Conservation (phyloP, 2,329 filamentous ascomycete species). For the Bimuria novae-zelandiae region DNA sequence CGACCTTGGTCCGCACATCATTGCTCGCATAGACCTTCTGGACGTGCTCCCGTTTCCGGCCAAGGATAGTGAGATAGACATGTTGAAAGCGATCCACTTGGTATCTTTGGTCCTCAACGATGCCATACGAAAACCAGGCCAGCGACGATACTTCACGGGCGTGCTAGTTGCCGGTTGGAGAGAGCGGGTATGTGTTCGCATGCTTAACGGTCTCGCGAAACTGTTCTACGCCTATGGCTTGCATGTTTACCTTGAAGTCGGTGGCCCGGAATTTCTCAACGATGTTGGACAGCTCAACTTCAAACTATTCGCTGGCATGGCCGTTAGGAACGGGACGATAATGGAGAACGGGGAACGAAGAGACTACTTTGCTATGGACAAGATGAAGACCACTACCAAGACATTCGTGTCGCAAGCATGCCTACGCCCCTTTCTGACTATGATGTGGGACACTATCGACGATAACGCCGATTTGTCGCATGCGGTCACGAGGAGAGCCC, state of each 20-base stretch:
- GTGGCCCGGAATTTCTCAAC: conserved; percentile 40
- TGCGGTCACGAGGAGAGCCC: conserved; percentile 41
- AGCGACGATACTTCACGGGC: conserved; percentile 38
- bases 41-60: conserved; percentile 27
- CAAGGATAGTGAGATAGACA: conserved; percentile 30
- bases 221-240: conserved; percentile 38
- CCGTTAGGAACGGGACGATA: conserved; percentile 44
- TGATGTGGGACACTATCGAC: conserved; percentile 47
- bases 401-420: conserved; percentile 45
- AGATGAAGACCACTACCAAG: conserved; percentile 45
- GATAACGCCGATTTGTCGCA: conserved; percentile 40
- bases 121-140: conserved; percentile 28
- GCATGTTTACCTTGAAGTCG: conserved; percentile 41
- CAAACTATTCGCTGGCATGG: conserved; percentile 33
- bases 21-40: conserved; percentile 37
- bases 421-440: conserved; percentile 40
- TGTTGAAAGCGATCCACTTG: conserved; percentile 30
- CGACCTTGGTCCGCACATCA: conserved; percentile 36
- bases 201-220: conserved; percentile 38
- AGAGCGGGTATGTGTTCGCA: conserved; percentile 29
- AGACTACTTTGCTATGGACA: conserved; percentile 47
- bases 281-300: conserved; percentile 30
- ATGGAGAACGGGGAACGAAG: conserved; percentile 39
- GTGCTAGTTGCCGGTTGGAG: conserved; percentile 42
- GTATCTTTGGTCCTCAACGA: conserved; percentile 31